Evolutionary conservation across 495 filamentous ascomycete genomes (phyloP).

Genomic region (Talaromyces wortmannii): DNA sequence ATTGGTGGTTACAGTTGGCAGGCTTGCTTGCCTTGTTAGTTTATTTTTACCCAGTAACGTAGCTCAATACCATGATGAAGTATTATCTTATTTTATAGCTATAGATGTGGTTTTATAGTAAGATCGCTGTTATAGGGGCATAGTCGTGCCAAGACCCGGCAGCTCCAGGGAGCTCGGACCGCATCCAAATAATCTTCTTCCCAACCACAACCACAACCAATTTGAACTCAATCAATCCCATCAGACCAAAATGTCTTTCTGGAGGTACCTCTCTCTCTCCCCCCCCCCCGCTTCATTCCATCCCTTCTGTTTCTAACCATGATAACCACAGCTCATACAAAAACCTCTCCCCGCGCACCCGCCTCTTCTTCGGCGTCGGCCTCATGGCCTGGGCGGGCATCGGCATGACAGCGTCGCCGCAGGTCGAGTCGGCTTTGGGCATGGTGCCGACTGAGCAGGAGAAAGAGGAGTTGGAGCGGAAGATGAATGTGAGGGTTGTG

Average conservation of each 20-base stretch:
- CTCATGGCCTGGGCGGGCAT: conserved; percentile 58
- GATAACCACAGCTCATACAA: conserved; percentile 45
- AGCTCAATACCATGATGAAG: too few relatives aligned
- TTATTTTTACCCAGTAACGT: background rate
- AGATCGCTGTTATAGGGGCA: too few relatives aligned
- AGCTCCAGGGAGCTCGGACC: too few relatives aligned
- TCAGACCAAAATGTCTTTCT: conserved; percentile 24
- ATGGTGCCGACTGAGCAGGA: conserved; percentile 57
- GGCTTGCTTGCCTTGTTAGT: background rate
- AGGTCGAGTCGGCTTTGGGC: conserved; percentile 55
- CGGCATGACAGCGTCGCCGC: conserved; percentile 51
- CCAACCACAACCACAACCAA: background rate
- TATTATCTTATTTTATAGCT: background rate
- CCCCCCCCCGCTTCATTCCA: background rate
- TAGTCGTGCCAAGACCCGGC: too few relatives aligned
- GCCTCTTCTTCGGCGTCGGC: conserved; percentile 56
- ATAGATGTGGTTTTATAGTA: background rate
- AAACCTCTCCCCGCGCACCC: conserved; percentile 51
- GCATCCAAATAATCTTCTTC: background rate
- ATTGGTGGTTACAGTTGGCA: background rate
- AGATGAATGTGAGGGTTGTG: conserved; percentile 39
- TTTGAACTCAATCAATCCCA: background rate
- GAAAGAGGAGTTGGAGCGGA: conserved; percentile 45
- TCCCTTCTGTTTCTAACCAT: background rate
- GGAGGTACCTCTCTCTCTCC: conserved; percentile 17